Base-by-base conservation (phyloP, 257 asterid genomes). In the Jacaranda mimosifolia region DNA sequence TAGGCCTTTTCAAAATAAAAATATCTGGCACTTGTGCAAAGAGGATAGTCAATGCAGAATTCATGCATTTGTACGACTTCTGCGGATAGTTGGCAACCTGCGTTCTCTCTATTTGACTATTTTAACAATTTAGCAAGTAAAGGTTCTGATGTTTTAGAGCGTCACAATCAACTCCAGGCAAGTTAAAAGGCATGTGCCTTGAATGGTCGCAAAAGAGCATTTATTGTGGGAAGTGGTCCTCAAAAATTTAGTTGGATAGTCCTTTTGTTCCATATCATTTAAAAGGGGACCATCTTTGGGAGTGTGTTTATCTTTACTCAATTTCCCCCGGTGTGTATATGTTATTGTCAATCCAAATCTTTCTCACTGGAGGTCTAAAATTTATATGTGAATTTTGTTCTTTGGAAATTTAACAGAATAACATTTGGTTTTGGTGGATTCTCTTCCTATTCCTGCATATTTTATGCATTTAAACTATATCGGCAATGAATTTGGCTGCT, bases 241-340 rank as follows among this genome's bases (percentile, higher is more conserved):
- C 11, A 62, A 66, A 40, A 40, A 40, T 40, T 11, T 26, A 35
- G 78, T 70, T 48, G 73, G 36, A 32, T 66, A 26, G 36, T 40
- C 67, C 18, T 18, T 38, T n/a, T 48, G 49, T 46, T 42, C 26
- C 4, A 42, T 36, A 40, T 57, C 60, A 59, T 66, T 58, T 66
- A 13, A 49, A 55, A 55, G 39, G 73, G 79, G 83, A 36, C 81
- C 83, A 70, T 70, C 60, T 63, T 69, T 60, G 1, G 53, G 73
- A 58, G 49, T 51, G 49, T 59, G 10, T 65, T 38, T 14, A 35
- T 74, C 51, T 68, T 43, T 64, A 32, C 11, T 56, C 40, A 58
- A 40, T 39, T 55, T n/a, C 21, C 45, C 10, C 17, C n/a, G n/a
- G 21, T 13, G 7, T 38, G 45, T 73, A 6, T 45, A 15, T 63